Evolutionary conservation across 306 rosid species (phyloP).

Genomic region (Malus sylvestris): DNA sequence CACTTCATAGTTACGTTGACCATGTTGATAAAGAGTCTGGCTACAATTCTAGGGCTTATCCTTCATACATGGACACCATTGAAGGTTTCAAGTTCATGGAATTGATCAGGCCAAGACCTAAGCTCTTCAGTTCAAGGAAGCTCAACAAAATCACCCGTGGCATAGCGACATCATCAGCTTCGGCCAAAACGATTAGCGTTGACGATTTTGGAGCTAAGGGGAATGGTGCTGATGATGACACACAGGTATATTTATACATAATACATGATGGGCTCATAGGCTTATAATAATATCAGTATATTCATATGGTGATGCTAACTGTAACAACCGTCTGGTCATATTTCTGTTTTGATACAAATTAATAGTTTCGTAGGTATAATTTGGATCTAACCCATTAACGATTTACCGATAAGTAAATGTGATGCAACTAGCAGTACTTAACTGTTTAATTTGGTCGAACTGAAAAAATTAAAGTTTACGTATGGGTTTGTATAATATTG

Average conservation of each 20-base stretch:
- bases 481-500: background rate
- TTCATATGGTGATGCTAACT: background rate
- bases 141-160: background rate
- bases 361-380: background rate
- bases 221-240: constrained; percentile 21
- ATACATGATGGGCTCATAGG: background rate
- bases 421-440: fast-evolving
- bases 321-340: background rate
- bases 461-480: background rate
- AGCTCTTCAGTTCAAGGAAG: background rate
- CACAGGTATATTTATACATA: constrained; percentile 8
- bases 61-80: background rate
- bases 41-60: background rate
- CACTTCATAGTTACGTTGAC: background rate
- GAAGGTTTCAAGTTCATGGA: background rate
- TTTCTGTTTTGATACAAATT: background rate
- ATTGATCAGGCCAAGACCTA: background rate
- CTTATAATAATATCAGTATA: background rate
- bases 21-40: background rate
- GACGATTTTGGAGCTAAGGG: constrained; percentile 25
- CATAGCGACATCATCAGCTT: background rate
- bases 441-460: too few relatives aligned
- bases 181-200: constrained; percentile 3
- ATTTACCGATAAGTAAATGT: background rate
- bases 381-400: background rate